phyloP scores from a whole-genome alignment of 805 yeast species.

The Lipomyces kockii region DNA sequence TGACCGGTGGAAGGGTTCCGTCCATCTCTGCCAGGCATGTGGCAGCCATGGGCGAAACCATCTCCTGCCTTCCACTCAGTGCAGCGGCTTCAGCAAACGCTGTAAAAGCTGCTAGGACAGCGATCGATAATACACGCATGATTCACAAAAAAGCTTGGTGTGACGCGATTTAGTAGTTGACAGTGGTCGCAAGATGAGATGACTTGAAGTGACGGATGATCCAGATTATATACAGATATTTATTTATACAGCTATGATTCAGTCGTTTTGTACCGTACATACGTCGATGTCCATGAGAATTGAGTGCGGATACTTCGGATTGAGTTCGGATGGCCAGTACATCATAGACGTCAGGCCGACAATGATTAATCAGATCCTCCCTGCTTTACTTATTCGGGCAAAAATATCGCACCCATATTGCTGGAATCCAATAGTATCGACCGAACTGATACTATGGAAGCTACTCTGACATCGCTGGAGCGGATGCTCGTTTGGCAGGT shows the following conservation, averaged over 20 bases:
- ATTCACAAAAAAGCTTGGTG: not conserved
- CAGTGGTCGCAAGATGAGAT: not conserved
- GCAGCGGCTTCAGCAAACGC: not conserved
- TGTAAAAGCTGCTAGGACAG: not conserved
- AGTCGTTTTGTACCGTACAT: not conserved
- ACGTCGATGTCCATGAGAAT: not conserved
- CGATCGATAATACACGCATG: not conserved
- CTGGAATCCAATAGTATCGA: not conserved
- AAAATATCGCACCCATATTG: not conserved
- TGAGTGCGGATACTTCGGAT: too few species aligned
- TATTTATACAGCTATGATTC: not conserved
- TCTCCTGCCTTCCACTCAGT: not conserved
- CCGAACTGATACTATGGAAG: not conserved
- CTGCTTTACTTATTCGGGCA: not conserved
- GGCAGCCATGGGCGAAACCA: not conserved
- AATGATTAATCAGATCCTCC: not conserved
- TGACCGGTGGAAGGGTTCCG: not conserved
- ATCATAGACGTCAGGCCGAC: too few species aligned
- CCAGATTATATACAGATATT: not conserved
- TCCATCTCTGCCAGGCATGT: not conserved
- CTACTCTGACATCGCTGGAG: not conserved
- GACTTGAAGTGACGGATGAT: not conserved
- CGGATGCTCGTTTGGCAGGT: not conserved
- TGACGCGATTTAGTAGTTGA: not conserved
- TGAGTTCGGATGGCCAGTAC: too few species aligned